Conservation (phyloP, 2,329 filamentous ascomycete genomes). For the Mycocentrospora acerina region DNA sequence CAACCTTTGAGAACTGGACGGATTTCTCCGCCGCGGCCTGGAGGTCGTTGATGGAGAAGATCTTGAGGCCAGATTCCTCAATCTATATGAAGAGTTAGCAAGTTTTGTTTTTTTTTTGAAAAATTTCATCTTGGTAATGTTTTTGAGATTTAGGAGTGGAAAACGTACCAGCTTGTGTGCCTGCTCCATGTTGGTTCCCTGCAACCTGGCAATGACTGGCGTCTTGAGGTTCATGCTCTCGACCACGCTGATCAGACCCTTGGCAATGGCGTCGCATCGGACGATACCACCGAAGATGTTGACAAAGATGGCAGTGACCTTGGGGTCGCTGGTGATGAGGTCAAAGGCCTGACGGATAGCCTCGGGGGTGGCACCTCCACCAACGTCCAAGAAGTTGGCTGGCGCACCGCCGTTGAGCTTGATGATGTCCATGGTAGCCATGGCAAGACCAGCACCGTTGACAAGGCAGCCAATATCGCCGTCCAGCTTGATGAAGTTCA, state of each 20-base stretch:
- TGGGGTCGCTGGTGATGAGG: constrained; percentile 96
- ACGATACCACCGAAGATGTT: constrained; percentile 99
- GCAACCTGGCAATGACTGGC: constrained; percentile 93
- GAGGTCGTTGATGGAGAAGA: constrained; percentile 98
- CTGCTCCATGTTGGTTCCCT: constrained; percentile 97
- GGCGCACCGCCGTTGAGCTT: constrained; percentile 96
- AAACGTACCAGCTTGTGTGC: constrained; percentile 73
- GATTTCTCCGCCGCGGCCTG: constrained; percentile 97
- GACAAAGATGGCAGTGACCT: constrained; percentile 98
- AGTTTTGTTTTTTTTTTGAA: neutral
- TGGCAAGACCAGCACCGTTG: constrained; percentile 97
- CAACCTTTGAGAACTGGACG: constrained; percentile 98
- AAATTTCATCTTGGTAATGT: neutral
- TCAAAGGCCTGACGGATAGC: constrained; percentile 98
- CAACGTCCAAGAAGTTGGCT: constrained; percentile 98
- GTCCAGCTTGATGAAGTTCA: constrained; percentile 99
- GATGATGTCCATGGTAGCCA: constrained; percentile 99
- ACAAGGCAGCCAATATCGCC: constrained; percentile 99
- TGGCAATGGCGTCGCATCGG: constrained; percentile 94
- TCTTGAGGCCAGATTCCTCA: constrained; percentile 98
- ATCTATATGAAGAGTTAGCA: constrained; percentile 54
- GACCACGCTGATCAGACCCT: constrained; percentile 92
- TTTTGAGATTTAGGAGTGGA: neutral
- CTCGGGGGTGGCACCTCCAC: constrained; percentile 92
- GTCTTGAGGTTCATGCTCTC: constrained; percentile 94